phyloP scores from a whole-genome alignment of 2,329 filamentous ascomycete genomes.

The Alternaria sp. region DNA sequence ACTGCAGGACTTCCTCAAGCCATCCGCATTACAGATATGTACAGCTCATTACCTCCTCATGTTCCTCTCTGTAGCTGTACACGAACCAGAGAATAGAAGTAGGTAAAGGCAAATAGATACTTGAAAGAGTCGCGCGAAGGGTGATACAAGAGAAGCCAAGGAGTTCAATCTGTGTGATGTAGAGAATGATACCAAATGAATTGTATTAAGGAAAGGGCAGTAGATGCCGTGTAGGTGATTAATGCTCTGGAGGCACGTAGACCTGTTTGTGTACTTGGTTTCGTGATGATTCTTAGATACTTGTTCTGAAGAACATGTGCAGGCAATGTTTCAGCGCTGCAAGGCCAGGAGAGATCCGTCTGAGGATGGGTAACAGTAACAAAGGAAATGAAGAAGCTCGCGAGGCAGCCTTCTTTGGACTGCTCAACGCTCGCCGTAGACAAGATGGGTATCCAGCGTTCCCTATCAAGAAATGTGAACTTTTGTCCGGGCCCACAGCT shows the following conservation, averaged over 20 bases:
- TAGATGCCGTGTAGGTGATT: constrained; percentile 29
- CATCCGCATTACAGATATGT: constrained; percentile 31
- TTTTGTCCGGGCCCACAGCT: constrained; percentile 23
- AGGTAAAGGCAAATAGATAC: constrained; percentile 34
- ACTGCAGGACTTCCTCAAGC: constrained; percentile 29
- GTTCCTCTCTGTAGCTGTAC: constrained; percentile 25
- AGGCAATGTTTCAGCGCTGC: constrained; percentile 40
- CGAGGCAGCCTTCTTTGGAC: constrained; percentile 35
- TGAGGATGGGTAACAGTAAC: constrained; percentile 41
- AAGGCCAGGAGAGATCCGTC: constrained; percentile 37
- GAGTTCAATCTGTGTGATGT: constrained; percentile 25
- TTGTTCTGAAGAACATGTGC: constrained; percentile 31
- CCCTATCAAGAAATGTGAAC: constrained; percentile 34
- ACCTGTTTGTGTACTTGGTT: constrained; percentile 38
- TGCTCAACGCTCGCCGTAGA: constrained; percentile 33
- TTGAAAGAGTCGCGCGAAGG: constrained; percentile 16
- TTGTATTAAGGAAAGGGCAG: constrained; percentile 23
- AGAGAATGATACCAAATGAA: constrained; percentile 22
- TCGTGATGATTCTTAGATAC: constrained; percentile 44
- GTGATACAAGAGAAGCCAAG: constrained; percentile 9
- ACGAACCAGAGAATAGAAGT: constrained; percentile 35
- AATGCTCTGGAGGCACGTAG: constrained; percentile 37
- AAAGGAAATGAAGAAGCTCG: constrained; percentile 45
- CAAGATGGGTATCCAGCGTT: constrained; percentile 38
- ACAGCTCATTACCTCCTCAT: constrained; percentile 26